Evolutionary conservation across 78 protist species (phyloP).

Genomic region (Dictyostelium discoideum): DNA sequence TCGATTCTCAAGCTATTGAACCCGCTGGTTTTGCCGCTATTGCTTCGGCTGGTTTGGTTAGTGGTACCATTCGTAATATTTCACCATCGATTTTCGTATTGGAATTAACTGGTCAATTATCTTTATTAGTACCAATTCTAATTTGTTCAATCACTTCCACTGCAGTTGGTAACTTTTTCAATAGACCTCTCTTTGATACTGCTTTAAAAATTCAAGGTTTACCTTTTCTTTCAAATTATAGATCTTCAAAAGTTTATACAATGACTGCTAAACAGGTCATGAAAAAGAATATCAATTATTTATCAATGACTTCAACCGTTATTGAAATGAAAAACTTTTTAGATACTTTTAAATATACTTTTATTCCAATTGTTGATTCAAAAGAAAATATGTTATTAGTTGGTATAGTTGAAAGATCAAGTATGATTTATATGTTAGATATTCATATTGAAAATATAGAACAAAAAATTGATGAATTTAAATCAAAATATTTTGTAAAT

Average conservation of each 20-base stretch:
- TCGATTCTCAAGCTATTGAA: neutral
- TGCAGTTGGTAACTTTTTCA: slow-evolving; percentile 81
- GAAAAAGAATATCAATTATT: slow-evolving; percentile 41
- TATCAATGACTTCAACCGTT: slow-evolving; percentile 34
- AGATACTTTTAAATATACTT: slow-evolving; percentile 25
- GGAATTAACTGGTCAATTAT: slow-evolving; percentile 91
- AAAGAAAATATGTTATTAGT: slow-evolving; percentile 50
- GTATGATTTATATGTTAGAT: slow-evolving; percentile 26
- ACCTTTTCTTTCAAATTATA: slow-evolving; percentile 65
- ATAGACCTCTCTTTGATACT: slow-evolving; percentile 81
- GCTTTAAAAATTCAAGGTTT: slow-evolving; percentile 79
- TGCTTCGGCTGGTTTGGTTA: slow-evolving; percentile 88
- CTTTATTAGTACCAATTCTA: slow-evolving; percentile 84
- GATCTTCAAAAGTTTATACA: slow-evolving; percentile 60
- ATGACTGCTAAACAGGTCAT: slow-evolving; percentile 75
- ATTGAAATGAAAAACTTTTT: slow-evolving; percentile 17
- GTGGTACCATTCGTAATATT: slow-evolving; percentile 86
- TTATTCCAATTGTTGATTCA: slow-evolving; percentile 69
- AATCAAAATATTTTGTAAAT: neutral
- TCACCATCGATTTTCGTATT: slow-evolving; percentile 87
- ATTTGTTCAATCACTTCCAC: slow-evolving; percentile 81
- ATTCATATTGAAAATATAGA: slow-evolving; percentile 43
- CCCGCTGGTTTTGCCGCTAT: slow-evolving; percentile 89
- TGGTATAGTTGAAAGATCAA: slow-evolving; percentile 66
- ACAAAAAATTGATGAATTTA: slow-evolving; percentile 5